Base-by-base conservation (phyloP, 306 rosid species). In the Fragaria nilgerrensis region DNA sequence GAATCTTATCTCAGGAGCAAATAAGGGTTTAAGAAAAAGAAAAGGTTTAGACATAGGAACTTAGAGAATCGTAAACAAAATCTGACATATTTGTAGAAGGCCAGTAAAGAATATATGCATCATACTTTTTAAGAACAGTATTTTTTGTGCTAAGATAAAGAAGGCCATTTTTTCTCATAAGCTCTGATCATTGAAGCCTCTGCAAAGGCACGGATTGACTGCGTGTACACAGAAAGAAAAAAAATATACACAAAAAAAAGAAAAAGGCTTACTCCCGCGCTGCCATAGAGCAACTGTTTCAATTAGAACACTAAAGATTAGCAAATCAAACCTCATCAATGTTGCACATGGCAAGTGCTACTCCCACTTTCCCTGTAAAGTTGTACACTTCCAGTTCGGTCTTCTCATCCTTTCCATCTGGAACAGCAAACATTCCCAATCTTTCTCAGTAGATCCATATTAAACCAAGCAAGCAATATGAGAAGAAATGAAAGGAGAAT, bases 141-240 rank as follows among this genome's bases (percentile, higher is more conserved):
- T 95, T 95, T 83, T 95, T 95, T 71, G 99, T 95, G 88, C 99
- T 95, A 56, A 95, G 99, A 84, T 95, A 95, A 27, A 95, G 93
- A 45, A n/a, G 99, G 97, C 97, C 99, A 95, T 75, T 95, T 90
- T 81, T 95, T 95, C 88, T 92, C 85, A 66, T 74, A 84, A 84
- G 99, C 99, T 75, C 88, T 85, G 81, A 85, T 71, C 99, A 95
- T 89, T 45, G 99, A 95, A 61, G 99, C 91, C 22, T 89, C 97
- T 29, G 97, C 99, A 87, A 95, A 95, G 63, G 89, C 64, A 65
- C 94, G 90, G 84, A 95, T 95, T 55, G 99, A 95, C 97, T 95
- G 84, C 80, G 86, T 10, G 6, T 5, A 36, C 39, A 36, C 39
- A 36, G 29, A 5, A 50, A 1, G n/a, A 22, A 22, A 22, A n/a